A percentile compares a stretch with the other conserved stretches of the same genome.
phyloP scores from a whole-genome alignment of 1,284 basidiomycete species.

The Clitocybe nebularis region DNA sequence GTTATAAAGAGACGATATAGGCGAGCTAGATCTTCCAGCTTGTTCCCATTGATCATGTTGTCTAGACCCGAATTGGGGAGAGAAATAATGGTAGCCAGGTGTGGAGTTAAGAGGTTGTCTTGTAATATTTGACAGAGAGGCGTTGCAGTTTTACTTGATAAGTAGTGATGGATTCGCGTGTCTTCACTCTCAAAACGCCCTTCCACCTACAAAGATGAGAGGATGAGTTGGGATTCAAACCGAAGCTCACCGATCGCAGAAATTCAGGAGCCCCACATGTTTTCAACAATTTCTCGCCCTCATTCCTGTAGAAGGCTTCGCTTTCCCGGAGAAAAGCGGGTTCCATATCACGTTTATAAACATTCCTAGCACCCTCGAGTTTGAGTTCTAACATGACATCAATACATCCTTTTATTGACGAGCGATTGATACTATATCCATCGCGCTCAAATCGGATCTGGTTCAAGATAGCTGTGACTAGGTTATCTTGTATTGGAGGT shows the following conservation, averaged over 20 bases:
- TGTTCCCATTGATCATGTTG: slow-evolving; percentile 83
- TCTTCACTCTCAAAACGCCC: slow-evolving; percentile 82
- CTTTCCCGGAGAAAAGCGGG: slow-evolving; percentile 80
- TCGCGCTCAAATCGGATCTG: slow-evolving; percentile 92
- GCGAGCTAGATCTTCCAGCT: slow-evolving; percentile 73
- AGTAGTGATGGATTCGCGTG: slow-evolving; percentile 85
- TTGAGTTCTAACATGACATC: slow-evolving; percentile 79
- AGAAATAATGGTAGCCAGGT: slow-evolving; percentile 72
- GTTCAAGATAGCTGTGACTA: slow-evolving; percentile 79
- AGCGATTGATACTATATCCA: slow-evolving; percentile 88
- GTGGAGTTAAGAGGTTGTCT: slow-evolving; percentile 72
- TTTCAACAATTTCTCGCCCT: slow-evolving; percentile 72
- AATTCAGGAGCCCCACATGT: slow-evolving; percentile 83
- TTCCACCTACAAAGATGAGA: slow-evolving; percentile 62
- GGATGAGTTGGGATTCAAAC: slow-evolving; percentile 1
- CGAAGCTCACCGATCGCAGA: slow-evolving; percentile 63
- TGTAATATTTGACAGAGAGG: slow-evolving; percentile 79
- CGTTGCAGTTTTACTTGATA: slow-evolving; percentile 71
- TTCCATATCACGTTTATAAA: slow-evolving; percentile 88
- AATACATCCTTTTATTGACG: slow-evolving; percentile 86
- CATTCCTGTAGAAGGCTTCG: slow-evolving; percentile 74
- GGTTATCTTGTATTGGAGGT: slow-evolving; percentile 79
- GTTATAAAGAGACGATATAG: slow-evolving; percentile 77
- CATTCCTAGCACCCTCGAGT: slow-evolving; percentile 42
- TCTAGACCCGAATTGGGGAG: slow-evolving; percentile 88